Base-by-base conservation (phyloP, 495 filamentous ascomycete species). In the Cercophora scortea region DNA sequence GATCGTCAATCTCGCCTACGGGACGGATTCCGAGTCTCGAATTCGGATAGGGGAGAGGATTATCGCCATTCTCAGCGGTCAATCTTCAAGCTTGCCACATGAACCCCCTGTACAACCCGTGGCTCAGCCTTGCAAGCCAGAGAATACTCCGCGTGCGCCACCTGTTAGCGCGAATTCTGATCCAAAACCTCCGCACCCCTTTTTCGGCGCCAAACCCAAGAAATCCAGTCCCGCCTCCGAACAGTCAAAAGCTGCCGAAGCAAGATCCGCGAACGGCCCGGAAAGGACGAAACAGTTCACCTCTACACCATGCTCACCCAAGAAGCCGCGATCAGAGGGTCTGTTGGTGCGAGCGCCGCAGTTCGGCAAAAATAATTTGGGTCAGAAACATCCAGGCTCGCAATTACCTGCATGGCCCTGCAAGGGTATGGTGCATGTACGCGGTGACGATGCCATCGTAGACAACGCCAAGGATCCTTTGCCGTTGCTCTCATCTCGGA, bases 101-200 rank as follows among this genome's bases (percentile, higher is more conserved):
- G 25, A 25, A 2, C 25, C 25, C 25, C 5, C 25, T 2, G 5
- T 2, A 25, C 25, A 25, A 25, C 25, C 25, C 25, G 2, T 5
- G 25, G 25, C 25, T 25, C 25, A 25, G 25, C 25, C 25, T 25
- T 25, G 25, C 25, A 25, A 25, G 25, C 25, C 25, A 25, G 5
- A 25, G 5, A 25, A 25, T 25, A 25, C 25, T 25, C 25, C 25
- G 25, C 25, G 25, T 25, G 25, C 25, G 25, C 25, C 25, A 25
- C 25, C 25, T 25, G 25, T 25, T 25, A 25, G 25, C 25, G 25
- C 25, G 25, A 25, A 25, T 25, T 5, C 5, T 25, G 2, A 2
- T 33, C 49, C 67, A 18, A 94, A 88, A 60, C 53, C 79, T 3
- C 85, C 86, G 0, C 90, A 95, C 69, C 90, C 90, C 0, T 95